Conservation (phyloP, 78 protist genomes). For the Bigelowiella natans region DNA sequence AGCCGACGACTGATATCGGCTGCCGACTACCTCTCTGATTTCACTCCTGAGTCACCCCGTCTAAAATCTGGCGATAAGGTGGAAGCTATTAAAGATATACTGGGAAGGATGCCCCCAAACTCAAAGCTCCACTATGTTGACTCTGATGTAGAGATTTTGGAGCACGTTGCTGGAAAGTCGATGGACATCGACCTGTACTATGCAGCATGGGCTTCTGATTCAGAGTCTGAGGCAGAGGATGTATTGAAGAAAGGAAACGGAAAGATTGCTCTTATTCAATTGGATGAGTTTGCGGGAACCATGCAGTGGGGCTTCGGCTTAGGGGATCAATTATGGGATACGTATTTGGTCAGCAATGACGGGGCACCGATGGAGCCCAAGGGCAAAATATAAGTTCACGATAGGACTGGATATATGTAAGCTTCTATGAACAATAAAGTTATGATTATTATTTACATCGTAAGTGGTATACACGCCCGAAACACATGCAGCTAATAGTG, state of each 20-base stretch:
- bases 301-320: not conserved
- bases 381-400: not conserved
- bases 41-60: not conserved
- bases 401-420: no score
- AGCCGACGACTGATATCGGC: not conserved
- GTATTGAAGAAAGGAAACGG: no score
- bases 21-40: not conserved
- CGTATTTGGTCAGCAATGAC: not conserved
- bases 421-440: no score
- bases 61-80: not conserved
- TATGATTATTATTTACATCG: no score
- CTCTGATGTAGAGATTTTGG: no score
- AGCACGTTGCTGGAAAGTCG: no score
- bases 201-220: no score
- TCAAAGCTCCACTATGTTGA: not conserved
- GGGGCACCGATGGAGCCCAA: not conserved
- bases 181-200: no score
- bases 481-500: no score
- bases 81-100: not conserved
- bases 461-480: no score
- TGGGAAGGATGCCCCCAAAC: not conserved
- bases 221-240: no score
- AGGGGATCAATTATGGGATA: not conserved
- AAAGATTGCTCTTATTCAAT: not conserved
- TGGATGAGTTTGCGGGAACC: not conserved